These are phyloP conservation scores for Letharia lupina DNA, from an alignment of 495 filamentous ascomycete species.

Conservation along the genomic window DNA sequence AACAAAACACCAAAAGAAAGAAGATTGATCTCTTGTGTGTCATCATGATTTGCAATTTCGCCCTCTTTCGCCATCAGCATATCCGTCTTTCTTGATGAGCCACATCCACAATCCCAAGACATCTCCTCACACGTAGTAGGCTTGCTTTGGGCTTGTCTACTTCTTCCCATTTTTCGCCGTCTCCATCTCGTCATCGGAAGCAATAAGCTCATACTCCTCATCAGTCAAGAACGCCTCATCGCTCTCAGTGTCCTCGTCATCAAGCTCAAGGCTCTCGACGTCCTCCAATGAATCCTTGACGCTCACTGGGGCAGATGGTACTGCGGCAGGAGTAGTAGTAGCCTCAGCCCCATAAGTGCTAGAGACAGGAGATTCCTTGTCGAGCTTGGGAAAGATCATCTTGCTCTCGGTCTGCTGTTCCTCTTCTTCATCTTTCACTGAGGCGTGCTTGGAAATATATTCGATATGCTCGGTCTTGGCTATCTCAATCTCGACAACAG, in stretches of 20 bases:
- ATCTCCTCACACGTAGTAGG: not conserved
- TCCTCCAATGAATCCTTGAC: conserved; percentile 55
- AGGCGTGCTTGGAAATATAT: conserved; percentile 26
- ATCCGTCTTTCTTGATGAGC: not conserved
- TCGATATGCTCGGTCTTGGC: conserved; percentile 25
- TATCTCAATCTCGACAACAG: conserved; percentile 26
- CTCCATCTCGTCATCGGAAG: conserved; percentile 81
- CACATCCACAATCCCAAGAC: not conserved
- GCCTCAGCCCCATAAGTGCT: conserved; percentile 59
- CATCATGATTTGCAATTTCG: conserved; percentile 13
- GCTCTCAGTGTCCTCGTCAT: conserved; percentile 47
- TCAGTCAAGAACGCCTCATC: conserved; percentile 76
- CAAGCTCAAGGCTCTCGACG: conserved; percentile 55
- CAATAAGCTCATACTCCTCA: conserved; percentile 95
- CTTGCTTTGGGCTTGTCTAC: not conserved
- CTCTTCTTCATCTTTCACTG: conserved; percentile 25
- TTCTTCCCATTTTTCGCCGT: conserved; percentile 30
- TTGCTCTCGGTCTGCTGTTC: conserved; percentile 42
- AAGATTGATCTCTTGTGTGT: not conserved
- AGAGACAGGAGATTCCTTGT: conserved; percentile 81
- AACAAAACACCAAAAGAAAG: conserved; percentile 5
- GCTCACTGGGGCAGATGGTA: conserved; percentile 30
- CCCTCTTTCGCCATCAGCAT: conserved; percentile 3
- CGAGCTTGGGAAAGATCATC: conserved; percentile 96
- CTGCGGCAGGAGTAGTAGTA: conserved; percentile 25